A percentile compares a stretch with the other conserved stretches of the same genome.
These are phyloP conservation scores for Dothideomycetes sp. DNA, from an alignment of 2,329 filamentous ascomycete genomes.

Conservation along the genomic window DNA sequence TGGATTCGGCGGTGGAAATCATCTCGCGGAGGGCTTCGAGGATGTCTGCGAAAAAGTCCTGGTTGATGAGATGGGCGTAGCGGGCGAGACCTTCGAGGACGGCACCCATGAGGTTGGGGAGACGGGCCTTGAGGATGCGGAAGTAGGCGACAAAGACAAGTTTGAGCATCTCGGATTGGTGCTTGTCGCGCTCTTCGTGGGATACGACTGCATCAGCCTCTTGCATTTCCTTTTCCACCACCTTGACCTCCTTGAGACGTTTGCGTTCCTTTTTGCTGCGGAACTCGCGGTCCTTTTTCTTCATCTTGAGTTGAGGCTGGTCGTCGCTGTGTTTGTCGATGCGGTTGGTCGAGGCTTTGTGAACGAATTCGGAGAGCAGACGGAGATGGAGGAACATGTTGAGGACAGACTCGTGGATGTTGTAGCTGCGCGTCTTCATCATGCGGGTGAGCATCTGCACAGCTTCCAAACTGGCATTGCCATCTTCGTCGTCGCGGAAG, in stretches of 20 bases:
- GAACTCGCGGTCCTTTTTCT: slow-evolving; percentile 66
- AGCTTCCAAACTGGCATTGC: slow-evolving; percentile 75
- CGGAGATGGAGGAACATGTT: slow-evolving; percentile 88
- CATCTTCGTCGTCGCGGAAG: slow-evolving; percentile 82
- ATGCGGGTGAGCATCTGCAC: slow-evolving; percentile 80
- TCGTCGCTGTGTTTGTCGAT: slow-evolving; percentile 52
- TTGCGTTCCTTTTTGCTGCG: slow-evolving; percentile 83
- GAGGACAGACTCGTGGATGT: slow-evolving; percentile 72
- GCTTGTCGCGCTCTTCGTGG: slow-evolving; percentile 84
- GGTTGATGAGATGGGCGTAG: slow-evolving; percentile 94
- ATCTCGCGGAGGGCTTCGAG: slow-evolving; percentile 91
- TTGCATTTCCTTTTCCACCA: slow-evolving; percentile 83
- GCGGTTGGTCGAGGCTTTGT: slow-evolving; percentile 68
- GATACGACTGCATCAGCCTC: slow-evolving; percentile 83
- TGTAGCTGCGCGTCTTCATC: slow-evolving; percentile 81
- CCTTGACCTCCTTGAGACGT: slow-evolving; percentile 71
- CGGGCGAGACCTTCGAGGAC: slow-evolving; percentile 88
- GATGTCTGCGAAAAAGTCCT: slow-evolving; percentile 95
- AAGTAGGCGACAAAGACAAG: slow-evolving; percentile 94
- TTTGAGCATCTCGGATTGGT: slow-evolving; percentile 93
- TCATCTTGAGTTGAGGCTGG: slow-evolving; percentile 27
- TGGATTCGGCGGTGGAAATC: slow-evolving; percentile 50
- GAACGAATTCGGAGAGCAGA: slow-evolving; percentile 74
- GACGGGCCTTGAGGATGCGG: slow-evolving; percentile 75
- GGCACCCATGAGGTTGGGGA: slow-evolving; percentile 84